Percentiles rank a stretch among this genome's conserved stretches.
Evolutionary conservation across 352 stramenopile species (phyloP).

Genomic region (Phytopythium sindhum): DNA sequence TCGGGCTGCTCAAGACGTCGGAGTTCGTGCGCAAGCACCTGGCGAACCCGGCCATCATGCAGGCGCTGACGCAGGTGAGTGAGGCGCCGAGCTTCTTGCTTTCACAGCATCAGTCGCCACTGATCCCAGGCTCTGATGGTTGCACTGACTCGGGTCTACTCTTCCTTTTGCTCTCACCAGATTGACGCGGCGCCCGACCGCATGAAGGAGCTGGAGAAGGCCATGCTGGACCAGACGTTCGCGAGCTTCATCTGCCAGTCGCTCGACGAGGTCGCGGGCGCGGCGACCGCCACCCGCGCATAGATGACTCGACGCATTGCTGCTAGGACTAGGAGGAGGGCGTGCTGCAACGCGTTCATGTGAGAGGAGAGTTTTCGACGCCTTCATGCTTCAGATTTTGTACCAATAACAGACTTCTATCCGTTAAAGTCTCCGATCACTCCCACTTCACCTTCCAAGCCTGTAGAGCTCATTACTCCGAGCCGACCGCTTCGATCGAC

Average conservation of each 20-base stretch:
- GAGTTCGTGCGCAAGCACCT: conserved; percentile 36
- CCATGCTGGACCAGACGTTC: conserved; percentile 63
- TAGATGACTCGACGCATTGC: neutral
- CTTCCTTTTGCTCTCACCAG: conserved; percentile 24
- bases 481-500: neutral
- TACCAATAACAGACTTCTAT: conserved; percentile 2
- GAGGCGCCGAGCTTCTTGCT: neutral
- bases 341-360: neutral
- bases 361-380: neutral
- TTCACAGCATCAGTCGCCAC: neutral
- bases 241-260: conserved; percentile 77
- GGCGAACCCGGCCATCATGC: conserved; percentile 39
- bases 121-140: neutral
- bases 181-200: conserved; percentile 62
- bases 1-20: conserved; percentile 35
- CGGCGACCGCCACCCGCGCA: neutral
- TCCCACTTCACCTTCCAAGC: neutral
- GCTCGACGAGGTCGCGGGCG: conserved; percentile 47
- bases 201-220: conserved; percentile 76
- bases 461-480: neutral
- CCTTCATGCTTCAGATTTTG: neutral
- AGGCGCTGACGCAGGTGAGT: conserved; percentile 53
- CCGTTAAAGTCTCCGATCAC: neutral
- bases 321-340: neutral
- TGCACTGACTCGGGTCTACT: neutral